Base-by-base conservation (phyloP, 495 filamentous ascomycete species). In the Penicillium atrosanguineum region DNA sequence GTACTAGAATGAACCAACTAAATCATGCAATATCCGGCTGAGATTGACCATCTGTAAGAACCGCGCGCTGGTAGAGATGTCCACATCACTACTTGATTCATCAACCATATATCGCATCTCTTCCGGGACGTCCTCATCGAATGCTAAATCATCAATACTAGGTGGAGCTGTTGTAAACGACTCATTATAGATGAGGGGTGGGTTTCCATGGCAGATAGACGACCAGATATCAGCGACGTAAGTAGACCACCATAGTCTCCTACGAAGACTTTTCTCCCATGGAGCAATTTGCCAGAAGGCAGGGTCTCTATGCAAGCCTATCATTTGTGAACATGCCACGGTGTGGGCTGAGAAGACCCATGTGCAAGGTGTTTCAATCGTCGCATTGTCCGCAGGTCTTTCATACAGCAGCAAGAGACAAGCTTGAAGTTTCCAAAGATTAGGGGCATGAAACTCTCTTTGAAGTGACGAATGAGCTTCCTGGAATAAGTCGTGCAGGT, bases 261-360 rank as follows among this genome's bases (percentile, higher is more conserved):
- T 65, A 5, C 59, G 47, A 4, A 65, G 37, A 25, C 21, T 53
- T 28, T 54, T 59, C 40, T 62, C 55, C 62, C 62, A 62, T 21
- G 37, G 16, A 4, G 59, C 50, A 37, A 62, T 41, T 36, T 62
- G 59, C 59, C 59, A 65, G 1, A 14, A 4, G 7, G 39, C 44
- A 16, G 62, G 55, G 19, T 65, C 53, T 44, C 45, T 41, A 39
- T 65, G 59, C 7, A 65, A 36, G 9, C 59, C 62, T 15, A 62
- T 48, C 39, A 48, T 62, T 23, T 59, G 62, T 31, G 59, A 55
- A 51, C 53, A 60, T 34, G 58, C 49, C 31, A 55, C 60, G 7
- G 57, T 59, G 26, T 61, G 61, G 48, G 57, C 60, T 38, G 61
- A 59, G 18, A 61, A 52, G 18, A 48, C 44, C 61, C 61, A 61